A percentile compares a stretch with the other conserved stretches of the same genome.
phyloP scores from a whole-genome alignment of 148 eudicot species.

The Persicaria maculosa region DNA sequence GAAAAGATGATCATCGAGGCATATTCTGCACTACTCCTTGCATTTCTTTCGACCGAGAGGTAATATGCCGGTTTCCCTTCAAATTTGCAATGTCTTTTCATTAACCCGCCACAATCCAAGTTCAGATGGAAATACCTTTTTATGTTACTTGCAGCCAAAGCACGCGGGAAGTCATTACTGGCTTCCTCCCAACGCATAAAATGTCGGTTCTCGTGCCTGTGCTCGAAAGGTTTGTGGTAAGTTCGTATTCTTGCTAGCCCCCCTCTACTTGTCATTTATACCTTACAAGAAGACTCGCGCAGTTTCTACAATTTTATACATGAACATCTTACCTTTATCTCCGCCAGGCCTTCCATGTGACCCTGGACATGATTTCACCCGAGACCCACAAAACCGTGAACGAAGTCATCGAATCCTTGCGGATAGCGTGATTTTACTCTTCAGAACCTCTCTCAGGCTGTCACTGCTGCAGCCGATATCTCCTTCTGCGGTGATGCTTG shows the following conservation, averaged over 20 bases:
- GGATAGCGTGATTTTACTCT: conserved; percentile 32
- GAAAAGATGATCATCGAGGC: conserved; percentile 97
- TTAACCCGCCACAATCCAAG: background rate
- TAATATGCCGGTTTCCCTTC: conserved; percentile 14
- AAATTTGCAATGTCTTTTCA: background rate
- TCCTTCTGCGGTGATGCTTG: background rate
- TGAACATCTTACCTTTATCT: background rate
- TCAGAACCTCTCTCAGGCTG: no score
- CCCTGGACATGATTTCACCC: conserved; percentile 85
- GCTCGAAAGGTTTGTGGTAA: conserved; percentile 98
- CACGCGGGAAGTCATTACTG: conserved; percentile 61
- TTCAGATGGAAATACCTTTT: background rate
- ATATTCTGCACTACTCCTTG: conserved; percentile 85
- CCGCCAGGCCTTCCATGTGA: conserved; percentile 83
- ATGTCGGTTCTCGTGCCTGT: conserved; percentile 81
- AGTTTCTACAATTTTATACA: background rate
- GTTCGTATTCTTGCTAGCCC: conserved; percentile 14
- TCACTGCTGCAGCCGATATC: background rate
- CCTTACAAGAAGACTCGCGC: background rate
- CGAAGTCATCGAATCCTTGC: conserved; percentile 86
- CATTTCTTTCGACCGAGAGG: conserved; percentile 94
- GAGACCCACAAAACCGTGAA: conserved; percentile 78
- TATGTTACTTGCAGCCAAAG: conserved; percentile 39
- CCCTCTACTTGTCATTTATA: background rate
- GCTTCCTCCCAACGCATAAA: conserved; percentile 65